A percentile compares a stretch with the other conserved stretches of the same genome.
phyloP scores from a whole-genome alignment of 169 alveolate genomes.

The Eimeria acervulina region DNA sequence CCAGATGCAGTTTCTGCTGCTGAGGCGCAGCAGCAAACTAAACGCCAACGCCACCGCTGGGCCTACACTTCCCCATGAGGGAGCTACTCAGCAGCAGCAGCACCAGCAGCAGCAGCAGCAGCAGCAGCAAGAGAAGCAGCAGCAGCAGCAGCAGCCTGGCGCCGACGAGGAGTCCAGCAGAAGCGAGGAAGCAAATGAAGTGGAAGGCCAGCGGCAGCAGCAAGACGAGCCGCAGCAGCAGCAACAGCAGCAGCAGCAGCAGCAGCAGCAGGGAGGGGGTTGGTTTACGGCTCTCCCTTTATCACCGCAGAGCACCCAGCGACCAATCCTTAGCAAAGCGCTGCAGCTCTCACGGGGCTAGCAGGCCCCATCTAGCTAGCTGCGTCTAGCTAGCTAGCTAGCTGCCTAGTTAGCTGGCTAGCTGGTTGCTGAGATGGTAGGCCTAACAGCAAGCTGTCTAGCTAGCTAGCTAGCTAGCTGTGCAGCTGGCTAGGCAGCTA shows the following conservation, averaged over 20 bases:
- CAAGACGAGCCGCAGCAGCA: not conserved
- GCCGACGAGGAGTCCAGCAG: not conserved
- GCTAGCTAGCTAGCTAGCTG: too few relatives aligned
- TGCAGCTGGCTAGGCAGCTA: too few relatives aligned
- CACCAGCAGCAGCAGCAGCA: constrained; percentile 52
- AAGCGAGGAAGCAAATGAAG: not conserved
- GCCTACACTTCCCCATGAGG: not conserved
- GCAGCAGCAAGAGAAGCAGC: constrained; percentile 43
- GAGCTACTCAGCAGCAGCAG: not conserved
- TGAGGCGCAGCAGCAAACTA: not conserved
- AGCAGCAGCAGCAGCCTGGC: constrained; percentile 10
- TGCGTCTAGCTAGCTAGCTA: too few relatives aligned
- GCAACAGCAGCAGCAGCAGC: constrained; percentile 6
- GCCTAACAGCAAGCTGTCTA: too few relatives aligned
- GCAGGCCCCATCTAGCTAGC: too few relatives aligned
- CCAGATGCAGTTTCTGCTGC: constrained; percentile 20
- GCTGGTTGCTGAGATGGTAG: too few relatives aligned
- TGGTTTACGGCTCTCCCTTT: not conserved
- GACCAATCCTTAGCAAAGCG: not conserved
- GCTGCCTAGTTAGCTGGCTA: too few relatives aligned
- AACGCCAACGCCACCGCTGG: not conserved
- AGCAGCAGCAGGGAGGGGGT: not conserved
- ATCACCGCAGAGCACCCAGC: not conserved
- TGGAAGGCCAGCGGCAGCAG: not conserved
- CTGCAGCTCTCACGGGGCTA: not conserved